These are phyloP conservation scores for Lumnitzera littorea DNA, from an alignment of 345 rosid species.

Conservation along the genomic window DNA sequence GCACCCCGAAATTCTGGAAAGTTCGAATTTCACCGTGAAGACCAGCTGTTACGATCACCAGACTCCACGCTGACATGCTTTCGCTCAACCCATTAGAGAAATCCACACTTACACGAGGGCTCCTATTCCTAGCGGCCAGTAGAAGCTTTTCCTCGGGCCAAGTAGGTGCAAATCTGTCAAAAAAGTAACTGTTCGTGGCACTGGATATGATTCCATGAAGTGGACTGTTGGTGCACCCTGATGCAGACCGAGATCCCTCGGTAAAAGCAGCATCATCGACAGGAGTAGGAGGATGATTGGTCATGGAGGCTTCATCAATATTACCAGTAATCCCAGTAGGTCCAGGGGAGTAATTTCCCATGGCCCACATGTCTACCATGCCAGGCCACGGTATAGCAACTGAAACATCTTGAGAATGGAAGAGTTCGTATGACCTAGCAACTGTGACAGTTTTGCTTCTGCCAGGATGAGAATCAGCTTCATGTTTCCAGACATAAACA, in stretches of 20 bases:
- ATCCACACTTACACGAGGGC: conserved; percentile 49
- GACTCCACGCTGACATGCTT: conserved; percentile 64
- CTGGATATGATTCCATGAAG: conserved; percentile 72
- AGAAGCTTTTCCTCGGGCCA: conserved; percentile 88
- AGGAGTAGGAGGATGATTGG: conserved; percentile 80
- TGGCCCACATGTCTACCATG: conserved; percentile 41
- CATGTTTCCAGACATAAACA: conserved; percentile 90
- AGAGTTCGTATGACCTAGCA: conserved; percentile 72
- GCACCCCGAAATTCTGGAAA: conserved; percentile 91
- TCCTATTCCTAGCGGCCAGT: conserved; percentile 36
- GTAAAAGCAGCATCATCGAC: conserved; percentile 42
- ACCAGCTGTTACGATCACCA: conserved; percentile 89
- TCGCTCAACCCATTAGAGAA: conserved; percentile 36
- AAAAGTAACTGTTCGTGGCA: conserved; percentile 74
- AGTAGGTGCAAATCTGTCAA: conserved; percentile 80
- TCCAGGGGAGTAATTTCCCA: conserved; percentile 25
- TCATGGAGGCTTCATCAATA: conserved; percentile 48
- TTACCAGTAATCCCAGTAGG: conserved; percentile 32
- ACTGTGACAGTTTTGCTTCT: conserved; percentile 58
- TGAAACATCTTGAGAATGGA: conserved; percentile 83
- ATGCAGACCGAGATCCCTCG: conserved; percentile 31
- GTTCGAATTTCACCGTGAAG: conserved; percentile 74
- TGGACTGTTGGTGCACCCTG: conserved; percentile 41
- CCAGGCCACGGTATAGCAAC: conserved; percentile 95
- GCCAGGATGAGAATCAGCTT: conserved; percentile 66